These are phyloP conservation scores for Niebla homalea DNA, from an alignment of 495 filamentous ascomycete species.

Conservation along the genomic window DNA sequence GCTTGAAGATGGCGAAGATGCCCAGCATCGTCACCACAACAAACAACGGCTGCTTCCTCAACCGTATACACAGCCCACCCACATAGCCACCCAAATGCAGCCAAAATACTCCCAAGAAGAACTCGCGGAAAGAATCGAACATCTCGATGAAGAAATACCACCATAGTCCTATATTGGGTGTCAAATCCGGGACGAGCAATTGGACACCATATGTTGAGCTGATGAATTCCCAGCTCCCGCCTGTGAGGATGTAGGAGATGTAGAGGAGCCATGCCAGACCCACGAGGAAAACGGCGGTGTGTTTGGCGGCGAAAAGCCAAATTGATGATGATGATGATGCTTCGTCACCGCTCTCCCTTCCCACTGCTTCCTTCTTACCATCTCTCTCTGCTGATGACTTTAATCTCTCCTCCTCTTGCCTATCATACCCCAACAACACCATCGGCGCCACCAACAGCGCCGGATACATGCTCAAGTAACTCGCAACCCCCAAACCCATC, in stretches of 20 bases:
- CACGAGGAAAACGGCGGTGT: constrained; percentile 31
- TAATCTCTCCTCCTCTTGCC: constrained; percentile 20
- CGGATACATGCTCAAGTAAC: constrained; percentile 88
- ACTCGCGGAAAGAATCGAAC: constrained; percentile 94
- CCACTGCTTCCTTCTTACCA: neutral
- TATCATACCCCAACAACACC: constrained; percentile 69
- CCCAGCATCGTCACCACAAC: constrained; percentile 70
- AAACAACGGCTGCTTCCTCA: constrained; percentile 75
- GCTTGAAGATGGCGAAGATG: constrained; percentile 85
- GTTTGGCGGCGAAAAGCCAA: constrained; percentile 38
- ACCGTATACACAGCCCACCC: constrained; percentile 63
- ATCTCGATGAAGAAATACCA: constrained; percentile 99
- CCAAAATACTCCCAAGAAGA: constrained; percentile 97
- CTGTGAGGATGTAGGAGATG: constrained; percentile 63
- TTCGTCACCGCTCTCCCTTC: neutral
- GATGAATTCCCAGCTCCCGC: constrained; percentile 71
- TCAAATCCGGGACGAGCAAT: constrained; percentile 79
- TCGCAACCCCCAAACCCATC: constrained; percentile 71
- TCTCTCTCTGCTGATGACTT: neutral
- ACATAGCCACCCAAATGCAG: constrained; percentile 84
- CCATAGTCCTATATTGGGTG: constrained; percentile 92
- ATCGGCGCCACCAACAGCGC: constrained; percentile 74
- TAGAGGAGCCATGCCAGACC: constrained; percentile 46
- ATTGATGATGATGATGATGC: constrained; percentile 10
- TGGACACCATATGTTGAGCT: constrained; percentile 83